A percentile compares a stretch with the other conserved stretches of the same genome.
Conservation (phyloP, 179 eudicot genomes). For the Carnegiea gigantea region DNA sequence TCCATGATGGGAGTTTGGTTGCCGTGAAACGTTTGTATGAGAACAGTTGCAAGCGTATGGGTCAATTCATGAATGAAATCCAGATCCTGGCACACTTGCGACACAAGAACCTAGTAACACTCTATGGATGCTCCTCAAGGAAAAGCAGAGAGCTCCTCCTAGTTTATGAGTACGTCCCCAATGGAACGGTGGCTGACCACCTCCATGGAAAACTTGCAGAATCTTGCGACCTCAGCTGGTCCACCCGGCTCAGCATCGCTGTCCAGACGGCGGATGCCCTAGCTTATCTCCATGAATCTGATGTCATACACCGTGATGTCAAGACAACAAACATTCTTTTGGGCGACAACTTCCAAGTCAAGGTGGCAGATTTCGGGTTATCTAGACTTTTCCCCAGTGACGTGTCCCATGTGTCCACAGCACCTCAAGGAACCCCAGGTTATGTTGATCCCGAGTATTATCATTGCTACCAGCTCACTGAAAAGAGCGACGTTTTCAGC, state of each 20-base stretch:
- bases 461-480: conserved; percentile 43
- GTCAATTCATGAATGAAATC: conserved; percentile 46
- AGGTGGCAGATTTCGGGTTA: conserved; percentile 66
- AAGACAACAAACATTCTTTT: conserved; percentile 49
- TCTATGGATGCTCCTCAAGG: conserved; percentile 46
- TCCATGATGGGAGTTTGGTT: conserved; percentile 39
- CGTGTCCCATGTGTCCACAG: conserved; percentile 59
- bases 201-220: conserved; percentile 39
- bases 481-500: conserved; percentile 50
- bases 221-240: conserved; percentile 41
- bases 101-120: conserved; percentile 45
- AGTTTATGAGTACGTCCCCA: conserved; percentile 76
- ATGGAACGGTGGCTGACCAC: conserved; percentile 85
- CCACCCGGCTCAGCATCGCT: conserved; percentile 47
- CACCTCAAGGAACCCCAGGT: conserved; percentile 64
- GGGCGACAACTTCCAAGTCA: conserved; percentile 42
- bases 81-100: conserved; percentile 40
- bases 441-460: conserved; percentile 52
- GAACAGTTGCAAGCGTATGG: conserved; percentile 42
- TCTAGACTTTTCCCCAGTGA: conserved; percentile 45
- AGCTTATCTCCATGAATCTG: conserved; percentile 49
- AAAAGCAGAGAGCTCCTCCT: conserved; percentile 57
- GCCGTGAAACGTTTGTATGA: conserved; percentile 51
- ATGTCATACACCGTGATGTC: conserved; percentile 60
- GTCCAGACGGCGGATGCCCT: conserved; percentile 54